Evolutionary conservation across 2,329 filamentous ascomycete genomes (phyloP).

Genomic region (Fusarium agapanthi): DNA sequence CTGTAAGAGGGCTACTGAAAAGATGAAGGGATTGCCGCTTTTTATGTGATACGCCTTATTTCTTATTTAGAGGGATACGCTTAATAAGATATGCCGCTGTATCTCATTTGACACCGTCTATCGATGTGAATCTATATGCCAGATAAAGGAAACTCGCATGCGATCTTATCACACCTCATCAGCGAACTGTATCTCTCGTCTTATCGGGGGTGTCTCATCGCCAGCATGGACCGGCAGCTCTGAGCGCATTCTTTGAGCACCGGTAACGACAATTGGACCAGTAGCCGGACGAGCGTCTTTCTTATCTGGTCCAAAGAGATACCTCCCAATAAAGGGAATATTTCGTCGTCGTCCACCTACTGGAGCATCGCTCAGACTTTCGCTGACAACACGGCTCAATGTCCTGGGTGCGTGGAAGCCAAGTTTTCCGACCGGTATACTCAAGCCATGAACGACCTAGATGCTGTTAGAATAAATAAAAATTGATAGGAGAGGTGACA

Average conservation of each 20-base stretch:
- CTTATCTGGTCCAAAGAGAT: background rate
- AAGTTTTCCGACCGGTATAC: conserved; percentile 78
- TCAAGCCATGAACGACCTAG: conserved; percentile 78
- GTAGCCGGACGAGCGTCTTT: background rate
- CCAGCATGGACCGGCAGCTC: background rate
- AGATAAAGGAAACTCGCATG: background rate
- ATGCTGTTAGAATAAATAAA: background rate
- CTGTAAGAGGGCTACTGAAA: background rate
- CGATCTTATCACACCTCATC: conserved; percentile 22
- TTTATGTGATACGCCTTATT: background rate
- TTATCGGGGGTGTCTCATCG: background rate
- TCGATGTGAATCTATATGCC: background rate
- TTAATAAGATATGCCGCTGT: conserved; percentile 14
- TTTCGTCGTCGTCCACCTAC: conserved; percentile 11
- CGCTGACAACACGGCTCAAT: conserved; percentile 51
- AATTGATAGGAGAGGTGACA: conserved; percentile 26
- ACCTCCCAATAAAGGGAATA: conserved; percentile 33
- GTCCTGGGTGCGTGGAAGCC: conserved; percentile 70
- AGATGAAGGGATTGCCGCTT: background rate
- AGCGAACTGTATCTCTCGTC: conserved; percentile 35
- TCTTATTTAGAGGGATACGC: conserved; percentile 2
- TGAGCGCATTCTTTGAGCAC: conserved; percentile 15
- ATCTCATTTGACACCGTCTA: background rate
- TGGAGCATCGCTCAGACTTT: conserved; percentile 30
- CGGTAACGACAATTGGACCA: conserved; percentile 21